Conservation (phyloP, 139 green algal species). For the Coelastrella sp. region DNA sequence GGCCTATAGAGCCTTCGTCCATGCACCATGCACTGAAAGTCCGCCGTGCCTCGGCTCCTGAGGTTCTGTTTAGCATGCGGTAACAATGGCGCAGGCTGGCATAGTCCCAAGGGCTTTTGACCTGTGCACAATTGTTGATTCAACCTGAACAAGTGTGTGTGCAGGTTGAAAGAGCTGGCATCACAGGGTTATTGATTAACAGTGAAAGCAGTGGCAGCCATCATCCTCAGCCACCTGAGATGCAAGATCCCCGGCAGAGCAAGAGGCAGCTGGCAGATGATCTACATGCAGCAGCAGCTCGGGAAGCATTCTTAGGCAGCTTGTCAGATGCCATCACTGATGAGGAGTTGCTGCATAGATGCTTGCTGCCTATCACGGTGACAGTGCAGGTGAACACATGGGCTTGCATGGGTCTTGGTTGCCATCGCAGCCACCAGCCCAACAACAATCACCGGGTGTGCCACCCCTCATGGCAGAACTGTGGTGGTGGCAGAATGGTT, state of each 20-base stretch:
- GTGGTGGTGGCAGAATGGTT: too few species aligned
- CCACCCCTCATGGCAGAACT: neutral
- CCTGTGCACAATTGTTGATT: neutral
- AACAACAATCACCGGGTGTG: neutral
- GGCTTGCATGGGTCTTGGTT: neutral
- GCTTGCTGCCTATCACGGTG: conserved; percentile 50
- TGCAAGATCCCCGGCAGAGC: conserved; percentile 41
- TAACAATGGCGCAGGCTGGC: neutral
- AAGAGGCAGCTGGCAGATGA: conserved; percentile 42
- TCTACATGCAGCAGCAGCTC: conserved; percentile 5
- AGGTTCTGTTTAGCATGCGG: neutral
- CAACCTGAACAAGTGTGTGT: neutral
- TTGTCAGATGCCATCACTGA: conserved; percentile 44
- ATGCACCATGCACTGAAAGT: too few species aligned
- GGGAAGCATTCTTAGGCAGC: conserved; percentile 33
- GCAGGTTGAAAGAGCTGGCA: conserved; percentile 26
- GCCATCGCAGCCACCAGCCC: neutral
- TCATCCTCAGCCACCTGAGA: conserved; percentile 5
- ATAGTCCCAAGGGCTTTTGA: neutral
- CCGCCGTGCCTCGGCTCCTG: too few species aligned
- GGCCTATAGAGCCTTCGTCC: too few species aligned
- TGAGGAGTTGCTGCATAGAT: conserved; percentile 39
- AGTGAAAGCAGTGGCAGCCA: neutral
- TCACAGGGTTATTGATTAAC: neutral
- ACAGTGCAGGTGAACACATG: neutral